These are phyloP conservation scores for Senecio squalidus DNA, from an alignment of 140 eudicot species.

Conservation along the genomic window DNA sequence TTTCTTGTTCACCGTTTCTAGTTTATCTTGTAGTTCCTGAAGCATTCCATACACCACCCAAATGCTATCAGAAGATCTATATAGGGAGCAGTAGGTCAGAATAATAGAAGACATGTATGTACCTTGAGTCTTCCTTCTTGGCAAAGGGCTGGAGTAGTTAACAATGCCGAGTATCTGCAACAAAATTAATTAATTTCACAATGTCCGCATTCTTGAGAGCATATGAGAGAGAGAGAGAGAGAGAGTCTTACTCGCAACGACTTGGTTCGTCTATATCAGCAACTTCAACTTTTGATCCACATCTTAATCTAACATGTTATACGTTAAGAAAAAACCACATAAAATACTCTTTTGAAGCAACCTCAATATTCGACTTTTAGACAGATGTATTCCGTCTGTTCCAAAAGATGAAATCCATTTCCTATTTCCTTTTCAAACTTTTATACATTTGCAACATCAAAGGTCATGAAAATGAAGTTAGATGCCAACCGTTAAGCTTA, in stretches of 20 bases:
- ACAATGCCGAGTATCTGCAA: conserved; percentile 68
- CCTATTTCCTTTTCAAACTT: too few relatives aligned
- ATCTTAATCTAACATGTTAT: conserved; percentile 83
- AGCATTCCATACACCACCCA: conserved; percentile 4
- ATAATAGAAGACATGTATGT: neutral
- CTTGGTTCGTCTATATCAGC: too few relatives aligned
- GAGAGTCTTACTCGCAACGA: conserved; percentile 79
- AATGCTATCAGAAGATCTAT: conserved; percentile 10
- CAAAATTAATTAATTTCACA: neutral
- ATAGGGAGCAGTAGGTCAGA: neutral
- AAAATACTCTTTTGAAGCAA: neutral
- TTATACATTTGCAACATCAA: too few relatives aligned
- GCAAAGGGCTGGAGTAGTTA: conserved; percentile 83
- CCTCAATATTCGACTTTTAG: too few relatives aligned
- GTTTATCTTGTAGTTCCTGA: conserved; percentile 83
- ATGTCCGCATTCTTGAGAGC: neutral
- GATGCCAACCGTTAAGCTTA: too few relatives aligned
- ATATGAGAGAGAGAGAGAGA: neutral
- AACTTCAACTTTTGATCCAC: conserved; percentile 91
- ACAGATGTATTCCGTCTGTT: too few relatives aligned
- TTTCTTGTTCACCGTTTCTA: conserved; percentile 56
- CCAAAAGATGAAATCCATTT: too few relatives aligned
- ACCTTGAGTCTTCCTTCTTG: conserved; percentile 90
- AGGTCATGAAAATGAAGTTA: neutral
- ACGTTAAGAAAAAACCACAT: neutral